Percentiles rank a stretch among this genome's conserved stretches.
Evolutionary conservation across 2,329 filamentous ascomycete genomes (phyloP).

Genomic region (Talaromyces albobiverticillius): DNA sequence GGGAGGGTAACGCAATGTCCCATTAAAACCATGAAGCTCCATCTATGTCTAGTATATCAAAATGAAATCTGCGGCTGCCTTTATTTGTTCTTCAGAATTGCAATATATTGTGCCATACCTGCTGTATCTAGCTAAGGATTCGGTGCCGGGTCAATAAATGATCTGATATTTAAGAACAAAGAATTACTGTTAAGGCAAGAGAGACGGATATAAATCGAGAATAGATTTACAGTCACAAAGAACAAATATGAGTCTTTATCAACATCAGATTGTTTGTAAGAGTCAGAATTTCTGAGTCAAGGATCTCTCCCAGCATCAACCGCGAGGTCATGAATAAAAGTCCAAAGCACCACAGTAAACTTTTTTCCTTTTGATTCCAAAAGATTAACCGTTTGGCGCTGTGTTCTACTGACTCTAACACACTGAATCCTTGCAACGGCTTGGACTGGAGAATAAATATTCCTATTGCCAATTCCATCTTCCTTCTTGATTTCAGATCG

Average conservation of each 20-base stretch:
- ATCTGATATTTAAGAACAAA: not conserved
- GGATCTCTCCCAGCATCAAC: not conserved
- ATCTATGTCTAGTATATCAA: no score
- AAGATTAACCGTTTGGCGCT: not conserved
- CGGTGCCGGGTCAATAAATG: no score
- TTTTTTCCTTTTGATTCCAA: not conserved
- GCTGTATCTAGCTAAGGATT: no score
- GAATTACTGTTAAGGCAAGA: no score
- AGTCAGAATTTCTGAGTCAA: not conserved
- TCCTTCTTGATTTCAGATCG: not conserved
- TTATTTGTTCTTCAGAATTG: no score
- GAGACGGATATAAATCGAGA: not conserved
- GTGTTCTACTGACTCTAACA: not conserved
- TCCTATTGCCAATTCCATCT: not conserved
- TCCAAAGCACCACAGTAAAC: not conserved
- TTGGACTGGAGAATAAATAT: not conserved
- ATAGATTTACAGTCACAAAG: not conserved
- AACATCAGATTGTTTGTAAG: no score
- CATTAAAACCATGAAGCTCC: no score
- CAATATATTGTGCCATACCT: no score
- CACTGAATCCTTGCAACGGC: no score
- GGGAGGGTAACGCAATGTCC: no score
- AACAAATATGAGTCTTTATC: not conserved
- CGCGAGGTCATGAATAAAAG: not conserved
- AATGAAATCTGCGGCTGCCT: no score